A percentile compares a stretch with the other conserved stretches of the same genome.
Conservation (phyloP, 345 rosid genomes). For the Euphorbia tirucalli region DNA sequence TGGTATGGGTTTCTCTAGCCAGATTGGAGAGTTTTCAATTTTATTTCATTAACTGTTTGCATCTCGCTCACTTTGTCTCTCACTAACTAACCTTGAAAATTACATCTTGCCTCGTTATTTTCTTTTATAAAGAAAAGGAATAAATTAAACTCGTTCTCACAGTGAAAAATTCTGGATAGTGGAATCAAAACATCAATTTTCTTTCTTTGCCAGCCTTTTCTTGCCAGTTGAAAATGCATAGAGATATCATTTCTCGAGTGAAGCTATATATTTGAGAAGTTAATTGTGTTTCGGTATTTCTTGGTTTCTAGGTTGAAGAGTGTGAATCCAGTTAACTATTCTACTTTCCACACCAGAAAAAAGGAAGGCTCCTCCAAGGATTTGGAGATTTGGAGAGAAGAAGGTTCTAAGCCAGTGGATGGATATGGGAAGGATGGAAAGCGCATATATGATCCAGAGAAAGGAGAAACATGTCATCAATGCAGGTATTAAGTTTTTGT, state of each 20-base stretch:
- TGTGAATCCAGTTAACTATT: conserved; percentile 24
- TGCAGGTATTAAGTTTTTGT: conserved; percentile 27
- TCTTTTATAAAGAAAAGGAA: too few species aligned
- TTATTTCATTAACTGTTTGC: too few species aligned
- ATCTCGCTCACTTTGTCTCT: too few species aligned
- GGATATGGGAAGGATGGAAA: conserved; percentile 28
- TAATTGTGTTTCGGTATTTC: neutral
- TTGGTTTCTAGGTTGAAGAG: conserved; percentile 23
- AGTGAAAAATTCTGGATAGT: neutral
- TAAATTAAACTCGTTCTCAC: neutral
- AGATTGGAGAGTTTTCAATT: too few species aligned
- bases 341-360: neutral
- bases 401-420: conserved; percentile 32
- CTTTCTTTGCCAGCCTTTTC: neutral
- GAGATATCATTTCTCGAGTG: neutral
- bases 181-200: neutral
- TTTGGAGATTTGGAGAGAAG: conserved; percentile 17
- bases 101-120: too few species aligned
- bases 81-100: too few species aligned
- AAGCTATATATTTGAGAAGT: neutral
- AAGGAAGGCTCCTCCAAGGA: conserved; percentile 5
- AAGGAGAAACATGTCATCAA: conserved; percentile 38
- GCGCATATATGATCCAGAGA: conserved; percentile 29
- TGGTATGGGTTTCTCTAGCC: too few species aligned
- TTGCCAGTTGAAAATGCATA: neutral